Conservation (phyloP, 2,329 filamentous ascomycete genomes). For the Alternaria tenuissima region DNA sequence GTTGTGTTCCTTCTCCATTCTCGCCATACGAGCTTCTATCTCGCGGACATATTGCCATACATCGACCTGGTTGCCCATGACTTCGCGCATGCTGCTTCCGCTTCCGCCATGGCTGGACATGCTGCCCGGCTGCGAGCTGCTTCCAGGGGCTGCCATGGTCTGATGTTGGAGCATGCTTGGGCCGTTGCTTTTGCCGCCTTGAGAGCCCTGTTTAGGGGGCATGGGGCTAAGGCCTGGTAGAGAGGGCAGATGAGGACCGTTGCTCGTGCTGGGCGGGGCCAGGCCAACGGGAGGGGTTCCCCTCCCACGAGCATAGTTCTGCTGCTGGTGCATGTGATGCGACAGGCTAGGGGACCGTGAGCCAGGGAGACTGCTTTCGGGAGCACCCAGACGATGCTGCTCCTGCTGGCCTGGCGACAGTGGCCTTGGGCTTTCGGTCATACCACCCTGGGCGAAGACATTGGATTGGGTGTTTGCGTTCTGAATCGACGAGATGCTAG, state of each 20-base stretch:
- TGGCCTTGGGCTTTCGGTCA: constrained; percentile 89
- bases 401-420: constrained; percentile 71
- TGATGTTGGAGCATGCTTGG: constrained; percentile 55
- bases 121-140: constrained; percentile 60
- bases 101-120: constrained; percentile 65
- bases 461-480: constrained; percentile 51
- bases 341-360: constrained; percentile 73
- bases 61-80: constrained; percentile 66
- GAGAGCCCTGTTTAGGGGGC: constrained; percentile 42
- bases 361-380: constrained; percentile 57
- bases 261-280: constrained; percentile 53
- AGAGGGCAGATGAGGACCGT: constrained; percentile 53
- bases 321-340: constrained; percentile 71
- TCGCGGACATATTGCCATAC: constrained; percentile 77
- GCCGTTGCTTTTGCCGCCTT: constrained; percentile 41
- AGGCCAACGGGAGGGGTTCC: constrained; percentile 61
- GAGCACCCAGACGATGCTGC: constrained; percentile 63
- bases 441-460: constrained; percentile 74
- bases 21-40: constrained; percentile 65
- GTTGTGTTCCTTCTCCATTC: constrained; percentile 59
- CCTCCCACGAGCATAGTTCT: constrained; percentile 65
- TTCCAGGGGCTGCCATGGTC: constrained; percentile 44
- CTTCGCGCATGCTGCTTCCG: constrained; percentile 70
- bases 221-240: constrained; percentile 53
- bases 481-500: constrained; percentile 49